A percentile compares a stretch with the other conserved stretches of the same genome.
phyloP scores from a whole-genome alignment of 2,329 filamentous ascomycete species.

The Fusarium nygamai region DNA sequence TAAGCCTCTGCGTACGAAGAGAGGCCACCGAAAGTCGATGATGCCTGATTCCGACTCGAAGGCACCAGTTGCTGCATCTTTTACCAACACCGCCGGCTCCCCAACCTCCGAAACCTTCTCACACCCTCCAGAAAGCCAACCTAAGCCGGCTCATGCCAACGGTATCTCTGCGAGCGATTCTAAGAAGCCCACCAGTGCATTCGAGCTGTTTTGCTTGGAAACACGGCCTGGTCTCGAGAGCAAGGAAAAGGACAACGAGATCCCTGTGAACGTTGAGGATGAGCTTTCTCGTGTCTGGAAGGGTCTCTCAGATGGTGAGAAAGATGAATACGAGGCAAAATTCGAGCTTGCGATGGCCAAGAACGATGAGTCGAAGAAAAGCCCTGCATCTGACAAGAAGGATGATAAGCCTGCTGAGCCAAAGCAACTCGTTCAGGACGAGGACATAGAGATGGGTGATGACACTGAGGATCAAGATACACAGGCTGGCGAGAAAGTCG shows the following conservation, averaged over 20 bases:
- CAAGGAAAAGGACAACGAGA: slow-evolving; percentile 52
- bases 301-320: slow-evolving; percentile 59
- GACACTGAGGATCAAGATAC: slow-evolving; percentile 56
- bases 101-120: slow-evolving; percentile 62
- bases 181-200: slow-evolving; percentile 59
- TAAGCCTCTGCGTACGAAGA: slow-evolving; percentile 79
- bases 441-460: slow-evolving; percentile 61
- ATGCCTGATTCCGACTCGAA: slow-evolving; percentile 57
- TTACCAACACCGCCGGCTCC: slow-evolving; percentile 58
- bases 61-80: slow-evolving; percentile 52
- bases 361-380: slow-evolving; percentile 41
- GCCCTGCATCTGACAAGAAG: slow-evolving; percentile 36
- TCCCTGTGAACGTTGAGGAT: slow-evolving; percentile 58
- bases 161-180: slow-evolving; percentile 52
- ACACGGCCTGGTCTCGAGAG: slow-evolving; percentile 56
- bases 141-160: slow-evolving; percentile 51
- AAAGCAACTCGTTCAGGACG: slow-evolving; percentile 53
- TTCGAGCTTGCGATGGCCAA: slow-evolving; percentile 41
- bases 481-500: slow-evolving; percentile 48
- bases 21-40: slow-evolving; percentile 72
- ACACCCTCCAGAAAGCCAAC: slow-evolving; percentile 44
- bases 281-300: slow-evolving; percentile 67
- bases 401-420: slow-evolving; percentile 42
- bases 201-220: slow-evolving; percentile 65
- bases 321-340: slow-evolving; percentile 59